Percentiles rank a stretch among this genome's conserved stretches.
Evolutionary conservation across 805 yeast species (phyloP).

Genomic region (Yarrowia sp.): DNA sequence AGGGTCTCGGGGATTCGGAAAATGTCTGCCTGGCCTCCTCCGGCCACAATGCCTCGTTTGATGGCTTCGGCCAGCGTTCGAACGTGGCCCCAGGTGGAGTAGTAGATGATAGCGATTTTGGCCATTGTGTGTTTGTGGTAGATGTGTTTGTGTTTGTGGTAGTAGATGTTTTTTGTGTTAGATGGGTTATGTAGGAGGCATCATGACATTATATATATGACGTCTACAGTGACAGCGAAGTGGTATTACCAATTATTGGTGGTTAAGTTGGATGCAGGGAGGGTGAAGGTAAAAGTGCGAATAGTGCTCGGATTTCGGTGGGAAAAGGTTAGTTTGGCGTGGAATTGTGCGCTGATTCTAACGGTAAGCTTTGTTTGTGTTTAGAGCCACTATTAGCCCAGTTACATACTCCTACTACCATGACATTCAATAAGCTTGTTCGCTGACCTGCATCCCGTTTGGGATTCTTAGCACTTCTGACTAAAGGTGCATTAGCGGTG

Average conservation of each 20-base stretch:
- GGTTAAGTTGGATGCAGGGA: neutral
- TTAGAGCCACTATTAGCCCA: neutral
- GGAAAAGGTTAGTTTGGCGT: neutral
- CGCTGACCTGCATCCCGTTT: neutral
- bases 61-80: constrained; percentile 64
- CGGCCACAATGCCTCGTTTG: constrained; percentile 62
- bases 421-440: neutral
- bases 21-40: constrained; percentile 67
- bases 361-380: neutral
- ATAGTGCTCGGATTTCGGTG: neutral
- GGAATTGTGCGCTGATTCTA: neutral
- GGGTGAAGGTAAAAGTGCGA: too few relatives aligned
- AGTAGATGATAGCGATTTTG: constrained; percentile 71
- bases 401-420: too few relatives aligned
- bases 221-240: too few relatives aligned
- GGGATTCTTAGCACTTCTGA: neutral
- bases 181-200: neutral
- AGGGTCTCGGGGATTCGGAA: constrained; percentile 82
- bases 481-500: constrained; percentile 6
- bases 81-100: constrained; percentile 79
- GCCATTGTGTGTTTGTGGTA: constrained; percentile 27
- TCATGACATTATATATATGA: too few relatives aligned
- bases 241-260: neutral
- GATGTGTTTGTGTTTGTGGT: neutral
- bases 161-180: too few relatives aligned